Evolutionary conservation across 306 rosid genomes (phyloP).

Genomic region (Prinsepia uniflora): DNA sequence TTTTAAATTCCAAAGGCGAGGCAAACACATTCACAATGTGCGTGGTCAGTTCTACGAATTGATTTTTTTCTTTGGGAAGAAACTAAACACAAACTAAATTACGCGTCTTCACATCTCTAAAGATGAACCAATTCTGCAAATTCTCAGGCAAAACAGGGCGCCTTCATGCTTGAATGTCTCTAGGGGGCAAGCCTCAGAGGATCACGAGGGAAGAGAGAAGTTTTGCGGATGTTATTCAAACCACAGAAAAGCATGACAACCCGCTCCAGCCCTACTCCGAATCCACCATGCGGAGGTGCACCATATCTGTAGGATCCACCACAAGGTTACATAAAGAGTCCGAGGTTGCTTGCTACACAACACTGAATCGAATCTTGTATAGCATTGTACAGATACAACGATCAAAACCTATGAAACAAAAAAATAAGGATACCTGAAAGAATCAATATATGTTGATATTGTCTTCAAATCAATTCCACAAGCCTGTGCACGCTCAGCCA

Average conservation of each 20-base stretch:
- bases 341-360: not conserved
- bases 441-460: slow-evolving; percentile 68
- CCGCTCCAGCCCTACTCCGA: slow-evolving; percentile 94
- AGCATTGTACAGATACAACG: not conserved
- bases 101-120: not conserved
- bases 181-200: slow-evolving; percentile 63
- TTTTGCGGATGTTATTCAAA: slow-evolving; percentile 73
- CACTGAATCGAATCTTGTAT: no score
- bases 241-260: slow-evolving; percentile 94
- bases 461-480: slow-evolving; percentile 74
- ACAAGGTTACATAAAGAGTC: not conserved
- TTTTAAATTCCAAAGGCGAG: not conserved
- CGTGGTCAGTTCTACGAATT: not conserved
- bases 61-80: not conserved
- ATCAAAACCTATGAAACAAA: not conserved
- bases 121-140: not conserved
- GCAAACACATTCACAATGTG: not conserved
- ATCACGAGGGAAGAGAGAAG: slow-evolving; percentile 87
- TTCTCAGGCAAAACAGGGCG: no score
- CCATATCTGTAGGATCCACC: slow-evolving; percentile 64
- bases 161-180: not conserved
- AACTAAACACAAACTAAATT: not conserved
- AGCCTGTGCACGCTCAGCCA: slow-evolving; percentile 69
- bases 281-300: slow-evolving; percentile 89
- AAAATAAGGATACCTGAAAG: slow-evolving; percentile 62